Conservation (phyloP, 495 filamentous ascomycete genomes). For the Penicillium paradoxum region DNA sequence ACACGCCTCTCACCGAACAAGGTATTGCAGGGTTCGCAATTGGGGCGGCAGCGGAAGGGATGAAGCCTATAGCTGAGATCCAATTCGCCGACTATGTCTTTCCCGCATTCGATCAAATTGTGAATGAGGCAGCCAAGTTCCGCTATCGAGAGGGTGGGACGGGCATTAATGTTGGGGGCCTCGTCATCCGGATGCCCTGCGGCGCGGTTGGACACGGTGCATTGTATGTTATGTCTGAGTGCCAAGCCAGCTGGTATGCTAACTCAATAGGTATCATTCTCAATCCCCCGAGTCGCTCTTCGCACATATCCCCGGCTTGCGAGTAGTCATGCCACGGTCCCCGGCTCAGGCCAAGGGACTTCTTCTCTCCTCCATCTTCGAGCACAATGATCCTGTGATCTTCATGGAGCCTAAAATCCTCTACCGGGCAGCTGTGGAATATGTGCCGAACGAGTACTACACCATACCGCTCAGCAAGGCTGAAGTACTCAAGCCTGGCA, state of each 20-base stretch:
- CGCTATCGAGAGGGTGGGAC: slow-evolving; percentile 78
- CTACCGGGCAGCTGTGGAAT: slow-evolving; percentile 91
- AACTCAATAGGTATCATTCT: slow-evolving; percentile 66
- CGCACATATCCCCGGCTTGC: slow-evolving; percentile 83
- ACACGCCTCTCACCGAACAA: slow-evolving; percentile 91
- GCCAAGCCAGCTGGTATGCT: not conserved
- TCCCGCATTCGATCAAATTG: slow-evolving; percentile 94
- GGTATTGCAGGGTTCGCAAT: slow-evolving; percentile 94
- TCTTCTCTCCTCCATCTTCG: slow-evolving; percentile 69
- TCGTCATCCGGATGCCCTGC: slow-evolving; percentile 92
- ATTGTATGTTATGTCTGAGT: slow-evolving; percentile 48
- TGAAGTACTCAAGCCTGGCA: slow-evolving; percentile 79
- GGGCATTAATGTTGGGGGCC: slow-evolving; percentile 62
- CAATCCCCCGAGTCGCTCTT: slow-evolving; percentile 93
- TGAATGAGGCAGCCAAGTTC: slow-evolving; percentile 94
- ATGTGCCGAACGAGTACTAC: slow-evolving; percentile 81
- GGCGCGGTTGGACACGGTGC: slow-evolving; percentile 95
- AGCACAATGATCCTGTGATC: slow-evolving; percentile 81
- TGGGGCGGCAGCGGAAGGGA: slow-evolving; percentile 82
- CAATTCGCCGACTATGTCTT: slow-evolving; percentile 98
- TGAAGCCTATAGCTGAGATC: slow-evolving; percentile 92
- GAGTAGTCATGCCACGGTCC: slow-evolving; percentile 84
- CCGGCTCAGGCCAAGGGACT: slow-evolving; percentile 91
- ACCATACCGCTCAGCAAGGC: slow-evolving; percentile 83
- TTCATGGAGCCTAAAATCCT: slow-evolving; percentile 98